Conservation (phyloP, 345 rosid species). For the Gossypium stocksii region DNA sequence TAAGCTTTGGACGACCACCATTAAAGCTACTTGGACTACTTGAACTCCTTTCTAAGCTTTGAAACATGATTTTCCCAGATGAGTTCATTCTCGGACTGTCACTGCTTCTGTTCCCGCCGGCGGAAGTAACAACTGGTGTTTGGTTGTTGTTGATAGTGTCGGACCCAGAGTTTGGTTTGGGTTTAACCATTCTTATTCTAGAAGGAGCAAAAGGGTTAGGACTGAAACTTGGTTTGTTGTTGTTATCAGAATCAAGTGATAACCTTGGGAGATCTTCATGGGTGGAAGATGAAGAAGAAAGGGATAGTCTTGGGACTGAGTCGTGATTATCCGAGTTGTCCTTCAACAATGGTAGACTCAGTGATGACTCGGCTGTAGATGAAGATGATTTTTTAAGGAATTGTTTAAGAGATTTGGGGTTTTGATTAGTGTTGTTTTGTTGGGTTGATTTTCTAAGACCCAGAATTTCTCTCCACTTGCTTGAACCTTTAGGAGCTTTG, state of each 20-base stretch:
- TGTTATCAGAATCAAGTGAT: constrained; percentile 53
- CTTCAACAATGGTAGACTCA: constrained; percentile 63
- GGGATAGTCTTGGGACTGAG: constrained; percentile 68
- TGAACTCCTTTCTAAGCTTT: constrained; percentile 85
- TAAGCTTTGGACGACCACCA: constrained; percentile 75
- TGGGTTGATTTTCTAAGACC: constrained; percentile 67
- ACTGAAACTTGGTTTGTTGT: constrained; percentile 45
- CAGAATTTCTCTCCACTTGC: constrained; percentile 82
- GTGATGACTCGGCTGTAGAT: constrained; percentile 35
- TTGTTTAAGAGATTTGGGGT: constrained; percentile 53
- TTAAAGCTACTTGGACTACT: constrained; percentile 96
- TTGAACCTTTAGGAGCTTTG: constrained; percentile 77
- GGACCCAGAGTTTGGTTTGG: constrained; percentile 22
- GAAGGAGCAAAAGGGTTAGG: constrained; percentile 59
- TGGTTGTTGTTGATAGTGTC: constrained; percentile 17
- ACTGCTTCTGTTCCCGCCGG: constrained; percentile 34
- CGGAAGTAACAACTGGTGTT: constrained; percentile 6
- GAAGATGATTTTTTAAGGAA: constrained; percentile 61
- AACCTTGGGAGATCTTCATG: constrained; percentile 78
- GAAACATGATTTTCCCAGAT: constrained; percentile 89
- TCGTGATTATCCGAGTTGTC: constrained; percentile 51
- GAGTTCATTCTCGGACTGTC: constrained; percentile 94
- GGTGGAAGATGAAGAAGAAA: constrained; percentile 78
- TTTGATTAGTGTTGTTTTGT: constrained; percentile 33
- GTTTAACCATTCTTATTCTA: constrained; percentile 61